A percentile compares a stretch with the other conserved stretches of the same genome.
Evolutionary conservation across 805 yeast genomes (phyloP).

Genomic region (Kluyveromyces siamensis): DNA sequence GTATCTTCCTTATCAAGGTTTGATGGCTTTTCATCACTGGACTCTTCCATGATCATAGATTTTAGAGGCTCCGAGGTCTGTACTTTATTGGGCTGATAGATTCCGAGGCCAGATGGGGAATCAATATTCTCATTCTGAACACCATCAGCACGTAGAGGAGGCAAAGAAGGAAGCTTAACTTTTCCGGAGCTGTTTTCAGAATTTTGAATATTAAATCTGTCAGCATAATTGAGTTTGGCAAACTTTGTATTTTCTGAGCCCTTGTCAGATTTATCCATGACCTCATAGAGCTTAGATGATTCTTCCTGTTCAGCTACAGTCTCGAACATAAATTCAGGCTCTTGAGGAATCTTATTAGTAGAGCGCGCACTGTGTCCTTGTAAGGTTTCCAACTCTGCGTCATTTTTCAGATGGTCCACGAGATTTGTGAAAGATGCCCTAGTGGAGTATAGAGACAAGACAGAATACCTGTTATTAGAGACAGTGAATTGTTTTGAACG

Average conservation of each 20-base stretch:
- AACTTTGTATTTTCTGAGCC: slow-evolving; percentile 5
- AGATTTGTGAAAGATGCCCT: slow-evolving; percentile 55
- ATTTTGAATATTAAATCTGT: slow-evolving; percentile 23
- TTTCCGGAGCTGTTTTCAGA: slow-evolving; percentile 4
- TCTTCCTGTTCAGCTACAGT: slow-evolving; percentile 18
- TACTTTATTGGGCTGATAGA: slow-evolving; percentile 15
- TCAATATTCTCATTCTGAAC: slow-evolving; percentile 6
- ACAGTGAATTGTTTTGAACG: slow-evolving; percentile 53
- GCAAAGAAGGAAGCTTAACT: slow-evolving; percentile 22
- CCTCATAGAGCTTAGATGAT: slow-evolving; percentile 12
- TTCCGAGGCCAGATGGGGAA: slow-evolving; percentile 18
- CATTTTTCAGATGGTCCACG: slow-evolving; percentile 32
- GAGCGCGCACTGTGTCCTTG: slow-evolving; percentile 10
- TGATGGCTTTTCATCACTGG: slow-evolving; percentile 4
- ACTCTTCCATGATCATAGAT: background rate
- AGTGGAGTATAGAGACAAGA: slow-evolving; percentile 64
- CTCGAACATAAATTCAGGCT: slow-evolving; percentile 25
- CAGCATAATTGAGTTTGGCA: slow-evolving; percentile 32
- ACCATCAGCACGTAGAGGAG: slow-evolving; percentile 14
- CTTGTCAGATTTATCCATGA: slow-evolving; percentile 9
- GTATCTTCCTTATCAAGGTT: slow-evolving; percentile 2
- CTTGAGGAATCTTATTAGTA: slow-evolving; percentile 13
- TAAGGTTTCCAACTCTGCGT: slow-evolving; percentile 6
- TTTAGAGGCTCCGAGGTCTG: slow-evolving; percentile 1
- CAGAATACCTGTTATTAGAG: slow-evolving; percentile 59